A percentile compares a stretch with the other conserved stretches of the same genome.
Conservation (phyloP, 139 green algal species). For the Closterium sp. region DNA sequence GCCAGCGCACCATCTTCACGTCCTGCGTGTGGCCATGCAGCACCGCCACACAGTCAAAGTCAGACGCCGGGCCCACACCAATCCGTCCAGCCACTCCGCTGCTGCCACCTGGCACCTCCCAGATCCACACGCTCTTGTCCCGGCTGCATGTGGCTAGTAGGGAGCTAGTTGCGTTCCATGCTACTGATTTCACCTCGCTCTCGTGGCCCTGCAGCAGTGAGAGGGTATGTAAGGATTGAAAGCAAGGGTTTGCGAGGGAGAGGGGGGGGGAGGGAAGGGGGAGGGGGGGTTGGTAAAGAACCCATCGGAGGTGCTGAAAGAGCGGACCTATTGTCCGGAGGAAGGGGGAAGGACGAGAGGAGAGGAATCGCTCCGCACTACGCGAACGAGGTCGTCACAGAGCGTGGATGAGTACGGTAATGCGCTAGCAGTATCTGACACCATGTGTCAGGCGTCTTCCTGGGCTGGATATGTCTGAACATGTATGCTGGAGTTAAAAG, state of each 20-base stretch:
- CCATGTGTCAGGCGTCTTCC: too few species aligned
- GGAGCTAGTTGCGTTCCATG: slow-evolving; percentile 75
- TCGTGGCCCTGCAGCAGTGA: slow-evolving; percentile 79
- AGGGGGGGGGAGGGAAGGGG: not conserved
- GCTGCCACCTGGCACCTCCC: slow-evolving; percentile 66
- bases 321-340: not conserved
- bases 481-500: not conserved
- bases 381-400: not conserved
- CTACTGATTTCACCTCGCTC: slow-evolving; percentile 85
- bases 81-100: not conserved
- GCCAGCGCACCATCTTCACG: slow-evolving; percentile 92
- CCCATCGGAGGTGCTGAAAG: not conserved
- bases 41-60: slow-evolving; percentile 95
- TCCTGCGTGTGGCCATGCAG: slow-evolving; percentile 88
- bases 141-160: slow-evolving; percentile 89
- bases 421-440: not conserved
- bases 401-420: not conserved
- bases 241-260: too few species aligned
- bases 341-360: not conserved
- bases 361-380: too few species aligned
- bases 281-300: not conserved
- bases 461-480: too few species aligned
- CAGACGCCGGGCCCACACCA: slow-evolving; percentile 61
- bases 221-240: too few species aligned
- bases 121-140: slow-evolving; percentile 96